These are phyloP conservation scores for Botrytis byssoidea DNA, from an alignment of 2,329 filamentous ascomycete genomes.

Conservation along the genomic window DNA sequence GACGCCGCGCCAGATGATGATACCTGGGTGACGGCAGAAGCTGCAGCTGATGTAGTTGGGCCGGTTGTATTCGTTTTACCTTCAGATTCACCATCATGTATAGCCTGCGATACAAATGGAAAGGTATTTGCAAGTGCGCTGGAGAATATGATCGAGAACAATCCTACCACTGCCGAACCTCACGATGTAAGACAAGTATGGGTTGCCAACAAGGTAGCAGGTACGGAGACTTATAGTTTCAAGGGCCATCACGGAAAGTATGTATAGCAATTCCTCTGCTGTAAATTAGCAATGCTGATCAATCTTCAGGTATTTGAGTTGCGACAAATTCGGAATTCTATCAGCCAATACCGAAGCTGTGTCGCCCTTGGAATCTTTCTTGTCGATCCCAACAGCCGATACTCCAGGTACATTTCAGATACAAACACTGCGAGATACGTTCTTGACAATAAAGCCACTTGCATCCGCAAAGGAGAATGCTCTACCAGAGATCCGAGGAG, in stretches of 20 bases:
- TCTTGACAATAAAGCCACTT: constrained; percentile 60
- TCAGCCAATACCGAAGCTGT: constrained; percentile 79
- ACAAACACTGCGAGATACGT: constrained; percentile 70
- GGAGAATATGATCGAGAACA: constrained; percentile 84
- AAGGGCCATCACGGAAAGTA: constrained; percentile 88
- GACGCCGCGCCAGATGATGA: constrained; percentile 59
- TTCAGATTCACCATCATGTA: constrained; percentile 67
- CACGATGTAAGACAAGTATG: constrained; percentile 96
- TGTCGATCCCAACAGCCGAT: constrained; percentile 60
- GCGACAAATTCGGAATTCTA: constrained; percentile 78
- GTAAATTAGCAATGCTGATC: not conserved
- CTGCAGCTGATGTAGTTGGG: constrained; percentile 70
- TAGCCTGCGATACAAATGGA: constrained; percentile 83
- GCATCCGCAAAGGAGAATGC: constrained; percentile 48
- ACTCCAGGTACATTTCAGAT: constrained; percentile 71
- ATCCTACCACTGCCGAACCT: constrained; percentile 83
- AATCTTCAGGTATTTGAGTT: constrained; percentile 69
- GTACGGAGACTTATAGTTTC: constrained; percentile 78
- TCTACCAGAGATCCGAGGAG: constrained; percentile 69
- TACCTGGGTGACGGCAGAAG: constrained; percentile 87
- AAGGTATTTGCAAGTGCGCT: constrained; percentile 79
- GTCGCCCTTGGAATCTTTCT: constrained; percentile 78
- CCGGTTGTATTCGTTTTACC: constrained; percentile 82
- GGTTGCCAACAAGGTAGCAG: constrained; percentile 80
- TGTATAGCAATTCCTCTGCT: constrained; percentile 31